These are phyloP conservation scores for Rosa hybrid DNA, from an alignment of 331 rosid species.

Conservation along the genomic window DNA sequence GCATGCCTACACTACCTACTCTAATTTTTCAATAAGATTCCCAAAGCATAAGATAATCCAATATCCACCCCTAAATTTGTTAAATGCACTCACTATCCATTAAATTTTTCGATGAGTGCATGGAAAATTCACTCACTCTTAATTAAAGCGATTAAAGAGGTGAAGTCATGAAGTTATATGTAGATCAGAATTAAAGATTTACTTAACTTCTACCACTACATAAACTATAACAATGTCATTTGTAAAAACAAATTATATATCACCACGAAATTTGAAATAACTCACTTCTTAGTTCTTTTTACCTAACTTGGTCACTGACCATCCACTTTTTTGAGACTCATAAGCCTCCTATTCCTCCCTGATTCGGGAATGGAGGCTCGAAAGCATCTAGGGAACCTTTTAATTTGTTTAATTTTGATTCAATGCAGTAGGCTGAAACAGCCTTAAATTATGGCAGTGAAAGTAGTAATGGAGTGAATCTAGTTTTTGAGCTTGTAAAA, in stretches of 20 bases:
- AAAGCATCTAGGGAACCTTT: not conserved
- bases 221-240: not conserved
- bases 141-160: no score
- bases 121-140: no score
- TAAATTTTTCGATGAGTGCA: not conserved
- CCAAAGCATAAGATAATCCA: not conserved
- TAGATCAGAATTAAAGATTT: no score
- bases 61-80: not conserved
- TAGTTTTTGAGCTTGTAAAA: not conserved
- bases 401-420: not conserved
- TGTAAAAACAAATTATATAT: no score
- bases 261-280: not conserved
- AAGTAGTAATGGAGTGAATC: not conserved
- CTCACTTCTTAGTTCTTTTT: no score
- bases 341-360: not conserved
- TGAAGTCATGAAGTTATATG: no score
- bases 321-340: not conserved
- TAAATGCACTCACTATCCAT: not conserved
- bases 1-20: not conserved
- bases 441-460: not conserved
- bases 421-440: not conserved
- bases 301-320: not conserved
- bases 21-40: not conserved
- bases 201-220: no score
- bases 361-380: not conserved